Evolutionary conservation across 257 asterid genomes (phyloP).

Genomic region (Solanum ossicruentum): DNA sequence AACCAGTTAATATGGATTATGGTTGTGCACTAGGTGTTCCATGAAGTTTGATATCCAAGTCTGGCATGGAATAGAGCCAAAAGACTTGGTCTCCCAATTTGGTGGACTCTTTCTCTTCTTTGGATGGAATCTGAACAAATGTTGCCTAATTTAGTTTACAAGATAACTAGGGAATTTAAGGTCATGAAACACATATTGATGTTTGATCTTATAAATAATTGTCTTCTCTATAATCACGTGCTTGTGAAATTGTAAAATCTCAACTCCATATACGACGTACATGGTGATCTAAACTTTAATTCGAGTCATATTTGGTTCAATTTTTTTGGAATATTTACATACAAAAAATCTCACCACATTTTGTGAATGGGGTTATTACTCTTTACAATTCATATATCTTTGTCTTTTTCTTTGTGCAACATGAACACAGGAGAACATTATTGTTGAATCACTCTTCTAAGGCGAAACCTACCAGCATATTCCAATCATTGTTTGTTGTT

Average conservation of each 20-base stretch:
- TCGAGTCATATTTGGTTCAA: neutral
- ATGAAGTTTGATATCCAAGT: neutral
- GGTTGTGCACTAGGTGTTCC: neutral
- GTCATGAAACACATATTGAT: neutral
- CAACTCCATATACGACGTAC: neutral
- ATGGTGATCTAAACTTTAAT: neutral
- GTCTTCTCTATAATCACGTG: neutral
- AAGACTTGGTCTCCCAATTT: neutral
- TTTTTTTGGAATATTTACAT: neutral
- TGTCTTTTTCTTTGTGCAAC: neutral
- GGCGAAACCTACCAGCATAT: neutral
- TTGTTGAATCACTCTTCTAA: neutral
- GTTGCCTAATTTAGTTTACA: neutral
- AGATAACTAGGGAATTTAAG: neutral
- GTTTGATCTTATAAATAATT: neutral
- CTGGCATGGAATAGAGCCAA: neutral
- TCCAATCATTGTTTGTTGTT: neutral
- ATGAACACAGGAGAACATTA: neutral
- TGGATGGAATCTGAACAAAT: neutral
- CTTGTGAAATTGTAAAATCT: neutral
- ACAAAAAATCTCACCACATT: neutral
- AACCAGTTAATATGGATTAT: neutral
- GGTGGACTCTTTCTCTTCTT: neutral
- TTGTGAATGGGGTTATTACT: neutral
- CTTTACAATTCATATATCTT: neutral